phyloP scores from a whole-genome alignment of 1,284 basidiomycete species.

The Bjerkandera adusta region DNA sequence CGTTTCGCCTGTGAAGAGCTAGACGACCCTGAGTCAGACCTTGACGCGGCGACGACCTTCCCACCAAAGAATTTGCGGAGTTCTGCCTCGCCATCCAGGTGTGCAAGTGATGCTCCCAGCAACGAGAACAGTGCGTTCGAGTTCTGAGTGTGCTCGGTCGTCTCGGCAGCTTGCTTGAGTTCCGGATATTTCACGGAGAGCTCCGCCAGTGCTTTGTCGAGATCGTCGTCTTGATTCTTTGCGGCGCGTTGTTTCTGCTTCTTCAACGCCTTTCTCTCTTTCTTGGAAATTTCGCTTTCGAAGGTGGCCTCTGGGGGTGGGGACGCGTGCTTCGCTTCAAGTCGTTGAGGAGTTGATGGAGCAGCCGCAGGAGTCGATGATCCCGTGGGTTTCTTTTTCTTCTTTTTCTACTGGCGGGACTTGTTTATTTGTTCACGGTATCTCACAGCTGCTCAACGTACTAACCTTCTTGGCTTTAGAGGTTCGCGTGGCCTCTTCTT shows the following conservation, averaged over 20 bases:
- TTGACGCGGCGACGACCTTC: conserved; percentile 71
- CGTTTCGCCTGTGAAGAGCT: conserved; percentile 18
- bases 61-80: conserved; percentile 91
- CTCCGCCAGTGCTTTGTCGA: conserved; percentile 82
- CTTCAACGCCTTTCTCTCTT: conserved; percentile 45
- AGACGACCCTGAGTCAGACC: conserved; percentile 37
- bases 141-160: conserved; percentile 24
- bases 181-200: conserved; percentile 72
- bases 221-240: conserved; percentile 70
- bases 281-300: conserved; percentile 25
- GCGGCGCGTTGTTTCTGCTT: conserved; percentile 60
- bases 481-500: conserved; percentile 28
- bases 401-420: conserved; percentile 41
- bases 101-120: conserved; percentile 70
- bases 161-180: conserved; percentile 38
- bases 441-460: conserved; percentile 17
- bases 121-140: conserved; percentile 50
- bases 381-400: conserved; percentile 46
- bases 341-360: conserved; percentile 15
- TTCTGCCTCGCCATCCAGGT: conserved; percentile 86
- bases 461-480: conserved; percentile 47
- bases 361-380: conserved; percentile 15
- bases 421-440: neutral
- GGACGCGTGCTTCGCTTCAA: conserved; percentile 33
- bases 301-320: conserved; percentile 26